Percentiles rank a stretch among this genome's conserved stretches.
Conservation (phyloP, 2,329 filamentous ascomycete species). For the Sclerotinia minor region DNA sequence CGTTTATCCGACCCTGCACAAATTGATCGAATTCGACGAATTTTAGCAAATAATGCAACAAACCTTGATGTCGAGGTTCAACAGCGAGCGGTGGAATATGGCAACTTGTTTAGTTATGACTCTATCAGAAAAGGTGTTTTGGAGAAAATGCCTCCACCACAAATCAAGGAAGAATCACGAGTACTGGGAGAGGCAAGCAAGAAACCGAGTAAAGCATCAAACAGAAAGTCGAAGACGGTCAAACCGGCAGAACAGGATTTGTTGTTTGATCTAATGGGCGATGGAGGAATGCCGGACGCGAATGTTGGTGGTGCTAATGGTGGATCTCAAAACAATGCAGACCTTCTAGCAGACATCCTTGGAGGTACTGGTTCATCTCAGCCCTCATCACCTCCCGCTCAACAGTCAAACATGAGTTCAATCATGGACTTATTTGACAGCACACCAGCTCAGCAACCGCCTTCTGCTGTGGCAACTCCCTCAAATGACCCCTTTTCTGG, state of each 20-base stretch:
- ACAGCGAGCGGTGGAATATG: slow-evolving; percentile 92
- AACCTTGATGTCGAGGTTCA: slow-evolving; percentile 95
- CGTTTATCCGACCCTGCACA: slow-evolving; percentile 81
- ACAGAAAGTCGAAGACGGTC: slow-evolving; percentile 72
- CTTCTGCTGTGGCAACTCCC: slow-evolving; percentile 47
- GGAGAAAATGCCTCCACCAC: slow-evolving; percentile 96
- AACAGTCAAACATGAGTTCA: slow-evolving; percentile 60
- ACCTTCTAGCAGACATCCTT: slow-evolving; percentile 88
- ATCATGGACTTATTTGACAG: slow-evolving; percentile 88
- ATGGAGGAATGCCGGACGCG: slow-evolving; percentile 60
- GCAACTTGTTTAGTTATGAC: slow-evolving; percentile 90
- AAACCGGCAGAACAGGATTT: slow-evolving; percentile 91
- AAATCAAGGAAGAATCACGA: slow-evolving; percentile 92
- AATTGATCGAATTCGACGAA: slow-evolving; percentile 76
- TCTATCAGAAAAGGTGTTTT: slow-evolving; percentile 84
- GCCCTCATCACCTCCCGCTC: slow-evolving; percentile 52
- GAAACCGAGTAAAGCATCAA: slow-evolving; percentile 66
- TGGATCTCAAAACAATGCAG: slow-evolving; percentile 69
- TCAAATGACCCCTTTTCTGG: slow-evolving; percentile 53
- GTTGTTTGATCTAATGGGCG: slow-evolving; percentile 88
- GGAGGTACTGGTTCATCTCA: slow-evolving; percentile 63
- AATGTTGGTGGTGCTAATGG: slow-evolving; percentile 71
- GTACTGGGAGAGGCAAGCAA: slow-evolving; percentile 80
- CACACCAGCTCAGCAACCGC: slow-evolving; percentile 48
- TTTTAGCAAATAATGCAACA: slow-evolving; percentile 76